These are phyloP conservation scores for Clitocybe nebularis DNA, from an alignment of 1,284 basidiomycete genomes.

Conservation along the genomic window DNA sequence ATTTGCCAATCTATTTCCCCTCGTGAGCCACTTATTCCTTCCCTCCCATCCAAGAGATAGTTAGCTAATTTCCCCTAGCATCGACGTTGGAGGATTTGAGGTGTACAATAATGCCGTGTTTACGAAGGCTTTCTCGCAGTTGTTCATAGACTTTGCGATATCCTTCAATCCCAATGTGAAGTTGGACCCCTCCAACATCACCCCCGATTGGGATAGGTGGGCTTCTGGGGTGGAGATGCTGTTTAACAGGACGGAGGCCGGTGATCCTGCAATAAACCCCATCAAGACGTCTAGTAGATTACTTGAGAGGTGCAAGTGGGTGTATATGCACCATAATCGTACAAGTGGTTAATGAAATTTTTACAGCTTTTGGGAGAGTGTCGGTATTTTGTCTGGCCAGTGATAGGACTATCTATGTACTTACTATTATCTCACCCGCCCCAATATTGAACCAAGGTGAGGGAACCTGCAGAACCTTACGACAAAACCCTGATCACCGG, in stretches of 20 bases:
- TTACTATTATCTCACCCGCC: no score
- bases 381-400: constrained; percentile 13
- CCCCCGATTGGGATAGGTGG: constrained; percentile 17
- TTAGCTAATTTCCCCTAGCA: neutral
- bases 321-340: neutral
- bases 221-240: constrained; percentile 19
- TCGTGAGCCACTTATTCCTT: constrained; percentile 15
- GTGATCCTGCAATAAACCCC: constrained; percentile 13
- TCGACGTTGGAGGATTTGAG: constrained; percentile 15
- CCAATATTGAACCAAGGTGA: no score
- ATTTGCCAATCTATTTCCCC: constrained; percentile 32
- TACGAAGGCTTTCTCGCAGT: constrained; percentile 33
- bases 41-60: neutral
- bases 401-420: no score
- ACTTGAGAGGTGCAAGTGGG: constrained; percentile 19
- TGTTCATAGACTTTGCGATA: constrained; percentile 35
- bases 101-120: constrained; percentile 34
- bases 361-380: constrained; percentile 17
- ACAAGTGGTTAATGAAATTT: neutral
- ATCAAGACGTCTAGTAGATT: constrained; percentile 14
- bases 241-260: constrained; percentile 19
- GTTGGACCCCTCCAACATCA: constrained; percentile 19
- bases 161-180: constrained; percentile 35
- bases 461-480: no score
- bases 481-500: no score